Conservation (phyloP, 495 filamentous ascomycete species). For the Talaromyces thailandensis region DNA sequence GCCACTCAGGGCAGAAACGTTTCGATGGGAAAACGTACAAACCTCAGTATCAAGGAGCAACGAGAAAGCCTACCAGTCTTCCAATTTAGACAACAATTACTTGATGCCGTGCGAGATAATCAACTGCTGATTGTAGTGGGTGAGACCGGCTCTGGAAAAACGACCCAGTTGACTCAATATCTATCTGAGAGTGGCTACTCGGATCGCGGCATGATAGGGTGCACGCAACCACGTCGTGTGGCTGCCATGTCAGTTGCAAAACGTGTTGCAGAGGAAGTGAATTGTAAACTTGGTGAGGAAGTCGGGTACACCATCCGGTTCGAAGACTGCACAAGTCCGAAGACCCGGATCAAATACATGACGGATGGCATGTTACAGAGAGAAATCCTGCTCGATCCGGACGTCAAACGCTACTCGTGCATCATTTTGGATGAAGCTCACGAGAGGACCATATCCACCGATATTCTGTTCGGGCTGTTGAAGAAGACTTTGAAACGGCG, state of each 20-base stretch:
- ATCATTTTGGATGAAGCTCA: constrained; percentile 99
- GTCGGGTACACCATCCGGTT: constrained; percentile 98
- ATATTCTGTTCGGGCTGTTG: constrained; percentile 87
- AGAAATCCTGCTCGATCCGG: constrained; percentile 85
- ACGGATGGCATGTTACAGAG: constrained; percentile 97
- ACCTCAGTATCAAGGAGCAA: constrained; percentile 92
- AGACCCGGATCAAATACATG: constrained; percentile 98
- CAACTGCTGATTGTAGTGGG: constrained; percentile 94
- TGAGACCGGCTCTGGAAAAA: constrained; percentile 96
- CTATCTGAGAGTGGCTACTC: constrained; percentile 87
- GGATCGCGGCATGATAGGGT: constrained; percentile 87
- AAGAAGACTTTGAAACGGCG: constrained; percentile 87
- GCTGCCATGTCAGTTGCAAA: constrained; percentile 96
- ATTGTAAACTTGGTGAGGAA: constrained; percentile 80
- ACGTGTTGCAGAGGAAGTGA: constrained; percentile 94
- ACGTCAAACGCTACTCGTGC: constrained; percentile 79
- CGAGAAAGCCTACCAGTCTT: constrained; percentile 84
- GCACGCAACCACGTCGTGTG: constrained; percentile 93
- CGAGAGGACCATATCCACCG: constrained; percentile 92
- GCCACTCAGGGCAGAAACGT: constrained; percentile 74
- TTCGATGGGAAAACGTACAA: constrained; percentile 77
- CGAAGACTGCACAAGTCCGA: constrained; percentile 83
- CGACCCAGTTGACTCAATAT: constrained; percentile 92
- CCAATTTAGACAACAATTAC: constrained; percentile 79
- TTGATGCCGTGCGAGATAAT: constrained; percentile 80